Evolutionary conservation across 345 rosid species (phyloP).

Genomic region (Kernera saxatilis): DNA sequence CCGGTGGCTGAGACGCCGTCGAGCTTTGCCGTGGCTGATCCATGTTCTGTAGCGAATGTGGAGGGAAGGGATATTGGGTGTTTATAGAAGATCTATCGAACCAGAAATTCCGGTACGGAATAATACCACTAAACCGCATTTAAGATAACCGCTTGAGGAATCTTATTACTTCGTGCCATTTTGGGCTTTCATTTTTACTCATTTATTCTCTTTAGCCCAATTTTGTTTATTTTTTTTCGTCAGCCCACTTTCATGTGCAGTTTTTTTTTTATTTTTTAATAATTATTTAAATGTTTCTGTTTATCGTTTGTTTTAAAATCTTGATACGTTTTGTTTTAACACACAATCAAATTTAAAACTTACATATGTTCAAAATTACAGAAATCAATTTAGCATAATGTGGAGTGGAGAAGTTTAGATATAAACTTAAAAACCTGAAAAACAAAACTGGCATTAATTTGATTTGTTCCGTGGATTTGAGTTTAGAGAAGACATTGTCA

Average conservation of each 20-base stretch:
- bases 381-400: background rate
- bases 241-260: background rate
- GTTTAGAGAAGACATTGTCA: background rate
- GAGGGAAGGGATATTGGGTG: constrained; percentile 20
- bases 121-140: background rate
- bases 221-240: background rate
- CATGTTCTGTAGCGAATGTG: constrained; percentile 18
- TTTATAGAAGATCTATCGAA: constrained; percentile 11
- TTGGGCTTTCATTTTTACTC: background rate
- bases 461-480: background rate
- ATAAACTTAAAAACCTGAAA: background rate
- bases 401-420: background rate
- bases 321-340: no score
- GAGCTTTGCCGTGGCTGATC: constrained; percentile 29
- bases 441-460: background rate
- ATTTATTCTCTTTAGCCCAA: background rate
- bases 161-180: background rate
- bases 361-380: background rate
- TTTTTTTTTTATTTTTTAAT: no score
- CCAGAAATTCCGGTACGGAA: background rate
- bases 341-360: no score
- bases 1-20: constrained; percentile 33
- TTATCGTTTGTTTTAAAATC: no score
- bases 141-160: background rate
- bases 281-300: no score